Percentiles rank a stretch among this genome's conserved stretches.
Conservation (phyloP, 2,329 filamentous ascomycete species). For the Hymenoscyphus fraxineus region DNA sequence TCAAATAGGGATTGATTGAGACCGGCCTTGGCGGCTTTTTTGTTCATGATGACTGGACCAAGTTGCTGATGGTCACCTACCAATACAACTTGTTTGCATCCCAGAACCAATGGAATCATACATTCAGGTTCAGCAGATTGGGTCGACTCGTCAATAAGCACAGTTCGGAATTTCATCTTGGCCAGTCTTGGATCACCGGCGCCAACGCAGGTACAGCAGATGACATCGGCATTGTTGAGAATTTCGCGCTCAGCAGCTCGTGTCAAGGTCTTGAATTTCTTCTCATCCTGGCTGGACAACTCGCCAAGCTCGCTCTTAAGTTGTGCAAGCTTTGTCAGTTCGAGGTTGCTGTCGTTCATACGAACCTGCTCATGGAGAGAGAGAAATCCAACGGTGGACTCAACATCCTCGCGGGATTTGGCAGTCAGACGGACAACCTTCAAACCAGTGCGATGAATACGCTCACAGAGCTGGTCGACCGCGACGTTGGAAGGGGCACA, state of each 20-base stretch:
- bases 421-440: conserved; percentile 98
- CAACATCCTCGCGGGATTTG: conserved; percentile 96
- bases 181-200: conserved; percentile 91
- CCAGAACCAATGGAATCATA: conserved; percentile 95
- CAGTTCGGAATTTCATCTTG: conserved; percentile 98
- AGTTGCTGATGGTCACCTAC: conserved; percentile 98
- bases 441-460: conserved; percentile 87
- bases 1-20: conserved; percentile 98
- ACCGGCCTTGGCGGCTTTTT: conserved; percentile 96
- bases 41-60: conserved; percentile 99
- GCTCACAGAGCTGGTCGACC: conserved; percentile 95
- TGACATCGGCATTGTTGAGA: conserved; percentile 90
- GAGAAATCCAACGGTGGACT: conserved; percentile 94
- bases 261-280: conserved; percentile 95
- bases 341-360: conserved; percentile 93
- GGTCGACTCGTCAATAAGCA: conserved; percentile 96
- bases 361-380: conserved; percentile 96
- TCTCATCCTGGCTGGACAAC: conserved; percentile 91
- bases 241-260: conserved; percentile 94
- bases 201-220: conserved; percentile 97
- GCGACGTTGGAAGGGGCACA: conserved; percentile 98
- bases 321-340: conserved; percentile 86
- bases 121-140: conserved; percentile 98
- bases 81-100: conserved; percentile 98
- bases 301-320: conserved; percentile 90